Evolutionary conservation across 2,329 filamentous ascomycete genomes (phyloP).

Genomic region (Ceratocystis papillata): DNA sequence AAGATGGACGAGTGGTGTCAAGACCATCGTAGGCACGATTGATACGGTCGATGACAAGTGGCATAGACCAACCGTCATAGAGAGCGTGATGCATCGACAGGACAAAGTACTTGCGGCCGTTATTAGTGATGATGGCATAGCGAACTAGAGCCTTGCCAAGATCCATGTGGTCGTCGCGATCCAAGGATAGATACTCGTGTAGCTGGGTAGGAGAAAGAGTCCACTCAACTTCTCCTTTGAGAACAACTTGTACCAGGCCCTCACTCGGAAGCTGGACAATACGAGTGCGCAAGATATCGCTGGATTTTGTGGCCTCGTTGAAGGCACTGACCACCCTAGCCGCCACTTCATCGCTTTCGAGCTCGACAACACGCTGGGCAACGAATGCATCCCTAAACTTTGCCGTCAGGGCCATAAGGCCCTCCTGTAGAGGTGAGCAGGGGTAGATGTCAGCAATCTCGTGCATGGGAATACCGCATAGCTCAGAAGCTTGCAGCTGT

Average conservation of each 20-base stretch:
- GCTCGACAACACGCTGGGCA: constrained; percentile 39
- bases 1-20: constrained; percentile 24
- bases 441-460: constrained; percentile 43
- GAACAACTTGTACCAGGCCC: constrained; percentile 40
- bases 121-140: constrained; percentile 36
- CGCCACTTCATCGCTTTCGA: constrained; percentile 31
- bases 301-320: constrained; percentile 34
- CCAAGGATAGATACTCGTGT: constrained; percentile 34
- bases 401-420: constrained; percentile 43
- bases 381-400: constrained; percentile 44
- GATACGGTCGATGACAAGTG: constrained; percentile 39
- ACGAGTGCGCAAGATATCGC: constrained; percentile 39
- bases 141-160: constrained; percentile 39
- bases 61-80: constrained; percentile 49
- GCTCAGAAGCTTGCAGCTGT: constrained; percentile 32
- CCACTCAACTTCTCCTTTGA: constrained; percentile 34
- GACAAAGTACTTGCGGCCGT: constrained; percentile 37
- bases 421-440: constrained; percentile 45
- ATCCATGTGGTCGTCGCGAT: constrained; percentile 35
- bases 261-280: constrained; percentile 38
- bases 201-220: constrained; percentile 31
- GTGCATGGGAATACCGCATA: constrained; percentile 33
- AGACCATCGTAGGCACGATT: constrained; percentile 36
- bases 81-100: constrained; percentile 46
- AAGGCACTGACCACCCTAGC: constrained; percentile 35